These are phyloP conservation scores for Bretziella fagacearum DNA, from an alignment of 2,329 filamentous ascomycete species.

Conservation along the genomic window DNA sequence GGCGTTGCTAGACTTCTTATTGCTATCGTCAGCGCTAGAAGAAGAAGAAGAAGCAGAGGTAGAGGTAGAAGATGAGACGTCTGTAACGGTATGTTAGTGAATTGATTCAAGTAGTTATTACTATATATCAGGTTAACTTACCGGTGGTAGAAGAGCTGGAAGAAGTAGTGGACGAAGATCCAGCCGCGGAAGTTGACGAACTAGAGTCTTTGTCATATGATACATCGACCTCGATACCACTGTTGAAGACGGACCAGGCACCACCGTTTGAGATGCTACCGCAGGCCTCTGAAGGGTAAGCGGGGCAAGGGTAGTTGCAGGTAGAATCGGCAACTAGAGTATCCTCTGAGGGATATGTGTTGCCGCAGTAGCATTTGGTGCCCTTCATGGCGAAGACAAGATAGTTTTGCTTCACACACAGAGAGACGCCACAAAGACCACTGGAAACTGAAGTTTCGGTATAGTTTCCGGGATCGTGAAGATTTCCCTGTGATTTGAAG, in stretches of 20 bases:
- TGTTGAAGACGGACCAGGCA: conserved; percentile 33
- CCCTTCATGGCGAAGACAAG: conserved; percentile 46
- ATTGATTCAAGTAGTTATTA: not conserved
- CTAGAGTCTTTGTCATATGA: conserved; percentile 18
- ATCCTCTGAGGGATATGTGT: conserved; percentile 42
- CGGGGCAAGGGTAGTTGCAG: conserved; percentile 51
- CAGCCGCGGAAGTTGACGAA: conserved; percentile 16
- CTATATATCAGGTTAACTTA: not conserved
- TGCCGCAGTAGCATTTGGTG: conserved; percentile 57
- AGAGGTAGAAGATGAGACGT: conserved; percentile 16
- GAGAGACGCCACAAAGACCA: conserved; percentile 25
- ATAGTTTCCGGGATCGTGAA: conserved; percentile 19
- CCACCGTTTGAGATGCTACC: conserved; percentile 22
- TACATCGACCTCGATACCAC: conserved; percentile 28
- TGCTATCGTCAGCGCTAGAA: conserved; percentile 15
- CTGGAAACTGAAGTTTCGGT: conserved; percentile 20
- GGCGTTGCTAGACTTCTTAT: conserved; percentile 39
- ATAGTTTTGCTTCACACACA: conserved; percentile 28
- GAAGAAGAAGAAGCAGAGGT: conserved; percentile 19
- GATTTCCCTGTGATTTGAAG: conserved; percentile 28
- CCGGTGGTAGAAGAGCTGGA: conserved; percentile 4
- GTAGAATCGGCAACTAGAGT: conserved; percentile 36
- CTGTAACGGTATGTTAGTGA: conserved; percentile 6
- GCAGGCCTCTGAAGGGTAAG: conserved; percentile 45
- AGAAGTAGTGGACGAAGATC: conserved; percentile 19